Base-by-base conservation (phyloP, 2,329 filamentous ascomycete genomes). In the Verticillium nubilum region DNA sequence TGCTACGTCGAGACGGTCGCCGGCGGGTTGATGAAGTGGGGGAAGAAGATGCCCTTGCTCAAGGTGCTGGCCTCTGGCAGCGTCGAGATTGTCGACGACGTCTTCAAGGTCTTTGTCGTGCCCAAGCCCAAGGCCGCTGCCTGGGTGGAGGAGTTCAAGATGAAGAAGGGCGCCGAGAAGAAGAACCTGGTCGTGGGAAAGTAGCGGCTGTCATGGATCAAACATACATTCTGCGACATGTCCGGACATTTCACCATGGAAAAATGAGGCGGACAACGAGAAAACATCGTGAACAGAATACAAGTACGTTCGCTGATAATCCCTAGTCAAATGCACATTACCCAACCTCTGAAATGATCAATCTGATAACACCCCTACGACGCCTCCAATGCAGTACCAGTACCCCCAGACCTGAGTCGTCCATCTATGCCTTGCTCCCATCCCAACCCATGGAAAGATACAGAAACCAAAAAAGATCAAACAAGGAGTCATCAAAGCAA, bases 111-210 rank as follows among this genome's bases (percentile, higher is more conserved):
- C 29, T 92, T 91, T 70, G 86, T 98, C 1, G 81, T 99, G 64
- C 94, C 94, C 0, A 88, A 83, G 67, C 74, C 73, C 3, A 86
- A 85, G 74, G 87, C 89, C 1, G 81, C 81, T 9, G 81, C 73
- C n/a, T 99, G 93, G 88, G 87, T 97, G 35, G 83, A 85, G 63
- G 90, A 95, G 67, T 93, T 92, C 72, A 98, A 97, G 78, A 82
- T 78, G 67, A 87, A 90, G 71, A 91, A 86, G 74, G 81, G 79
- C 3, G 77, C 75, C 3, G 79, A 80, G 69, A 78, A 61, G 68
- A 69, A 67, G 54, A 65, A 63, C 4, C 27, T 53, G 9, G 37
- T 47, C 2, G 37, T 47, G n/a, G 37, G 37, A 7, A 19, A 47
- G 19, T 47, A 31, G n/a, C n/a, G n/a, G n/a, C n/a, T n/a, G n/a